phyloP scores from a whole-genome alignment of 2,329 filamentous ascomycete genomes.

The Pestalotiopsis sp. region DNA sequence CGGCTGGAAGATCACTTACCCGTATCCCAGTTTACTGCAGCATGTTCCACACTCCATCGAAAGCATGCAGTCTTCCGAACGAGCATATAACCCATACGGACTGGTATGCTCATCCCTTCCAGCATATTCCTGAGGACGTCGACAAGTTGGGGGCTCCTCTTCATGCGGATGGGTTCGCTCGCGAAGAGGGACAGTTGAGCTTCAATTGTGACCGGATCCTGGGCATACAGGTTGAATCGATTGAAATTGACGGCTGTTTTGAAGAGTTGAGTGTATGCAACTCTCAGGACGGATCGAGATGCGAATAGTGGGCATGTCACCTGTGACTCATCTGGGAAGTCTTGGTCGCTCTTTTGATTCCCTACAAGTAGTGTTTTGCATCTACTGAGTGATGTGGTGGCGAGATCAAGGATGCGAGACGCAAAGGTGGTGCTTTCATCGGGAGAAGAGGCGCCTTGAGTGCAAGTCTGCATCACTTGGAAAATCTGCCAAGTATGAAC shows the following conservation, averaged over 20 bases:
- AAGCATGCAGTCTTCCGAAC: conserved; percentile 2
- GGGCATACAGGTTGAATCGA: neutral
- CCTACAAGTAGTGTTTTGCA: neutral
- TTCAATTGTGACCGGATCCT: neutral
- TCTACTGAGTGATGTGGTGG: neutral
- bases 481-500: conserved; percentile 1
- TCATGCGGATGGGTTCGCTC: neutral
- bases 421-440: neutral
- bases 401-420: neutral
- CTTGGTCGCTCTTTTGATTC: neutral
- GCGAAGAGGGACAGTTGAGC: neutral
- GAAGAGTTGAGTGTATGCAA: neutral
- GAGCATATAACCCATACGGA: conserved; percentile 1
- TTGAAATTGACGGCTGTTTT: neutral
- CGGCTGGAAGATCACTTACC: neutral
- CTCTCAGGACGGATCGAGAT: neutral
- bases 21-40: neutral
- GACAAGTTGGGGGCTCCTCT: neutral
- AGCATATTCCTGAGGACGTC: neutral
- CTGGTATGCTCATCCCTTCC: neutral
- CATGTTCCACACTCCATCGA: neutral
- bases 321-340: neutral
- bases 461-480: neutral
- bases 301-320: neutral
- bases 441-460: neutral